Percentiles rank a stretch among this genome's conserved stretches.
phyloP scores from a whole-genome alignment of 2,329 filamentous ascomycete genomes.

The Venturia asperata region DNA sequence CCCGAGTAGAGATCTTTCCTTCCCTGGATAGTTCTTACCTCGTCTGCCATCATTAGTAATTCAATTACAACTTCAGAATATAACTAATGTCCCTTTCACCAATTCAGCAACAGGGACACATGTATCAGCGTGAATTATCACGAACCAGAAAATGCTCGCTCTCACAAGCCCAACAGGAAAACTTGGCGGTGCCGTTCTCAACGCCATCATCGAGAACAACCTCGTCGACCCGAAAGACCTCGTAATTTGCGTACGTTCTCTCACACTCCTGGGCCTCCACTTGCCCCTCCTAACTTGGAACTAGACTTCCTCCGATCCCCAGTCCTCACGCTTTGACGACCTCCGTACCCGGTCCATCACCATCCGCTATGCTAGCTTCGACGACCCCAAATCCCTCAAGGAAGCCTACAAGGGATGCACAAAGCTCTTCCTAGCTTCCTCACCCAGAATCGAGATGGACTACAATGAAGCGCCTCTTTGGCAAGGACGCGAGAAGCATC shows the following conservation, averaged over 20 bases:
- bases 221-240: slow-evolving; percentile 29
- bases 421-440: slow-evolving; percentile 41
- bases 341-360: neutral
- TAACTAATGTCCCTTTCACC: neutral
- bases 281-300: neutral
- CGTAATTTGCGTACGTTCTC: neutral
- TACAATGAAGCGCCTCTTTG: slow-evolving; percentile 37
- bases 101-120: neutral
- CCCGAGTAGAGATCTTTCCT: neutral
- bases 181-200: slow-evolving; percentile 39
- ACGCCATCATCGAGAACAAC: slow-evolving; percentile 36
- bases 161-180: slow-evolving; percentile 41
- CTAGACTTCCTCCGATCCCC: slow-evolving; percentile 21
- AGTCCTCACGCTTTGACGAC: neutral
- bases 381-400: slow-evolving; percentile 31
- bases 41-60: slow-evolving; percentile 6
- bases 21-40: neutral
- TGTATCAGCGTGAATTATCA: no score
- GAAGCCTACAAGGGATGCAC: slow-evolving; percentile 33
- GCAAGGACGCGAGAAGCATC: slow-evolving; percentile 39
- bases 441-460: slow-evolving; percentile 38
- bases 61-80: neutral
- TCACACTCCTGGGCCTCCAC: neutral
- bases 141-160: slow-evolving; percentile 12
- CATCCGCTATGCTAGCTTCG: slow-evolving; percentile 36